Conservation (phyloP, 2,329 filamentous ascomycete genomes). For the Neopestalotiopsis sp. region DNA sequence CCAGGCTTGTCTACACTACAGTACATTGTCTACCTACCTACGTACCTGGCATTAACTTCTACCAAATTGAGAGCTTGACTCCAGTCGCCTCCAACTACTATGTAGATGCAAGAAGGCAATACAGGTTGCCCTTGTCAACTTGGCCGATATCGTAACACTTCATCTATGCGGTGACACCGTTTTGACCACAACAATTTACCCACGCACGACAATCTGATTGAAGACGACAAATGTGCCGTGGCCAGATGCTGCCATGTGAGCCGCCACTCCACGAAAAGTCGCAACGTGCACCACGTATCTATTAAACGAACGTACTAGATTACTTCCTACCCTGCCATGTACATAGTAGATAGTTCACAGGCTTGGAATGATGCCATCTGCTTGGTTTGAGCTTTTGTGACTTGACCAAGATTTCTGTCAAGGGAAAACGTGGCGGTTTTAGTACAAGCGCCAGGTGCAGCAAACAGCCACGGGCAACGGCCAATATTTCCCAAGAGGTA, state of each 20-base stretch:
- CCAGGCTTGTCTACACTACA: not conserved
- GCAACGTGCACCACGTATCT: not conserved
- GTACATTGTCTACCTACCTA: no score
- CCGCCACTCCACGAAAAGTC: not conserved
- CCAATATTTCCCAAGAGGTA: no score
- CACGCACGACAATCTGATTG: not conserved
- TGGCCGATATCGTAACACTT: not conserved
- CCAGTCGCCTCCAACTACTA: not conserved
- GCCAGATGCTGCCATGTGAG: constrained; percentile 3
- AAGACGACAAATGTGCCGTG: not conserved
- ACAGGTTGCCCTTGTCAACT: not conserved
- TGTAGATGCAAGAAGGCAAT: constrained; percentile 6
- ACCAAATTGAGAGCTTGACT: not conserved
- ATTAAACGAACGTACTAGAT: not conserved
- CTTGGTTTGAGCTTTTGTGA: not conserved
- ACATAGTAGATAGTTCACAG: no score
- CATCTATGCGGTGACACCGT: constrained; percentile 13
- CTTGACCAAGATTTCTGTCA: not conserved
- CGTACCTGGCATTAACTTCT: not conserved
- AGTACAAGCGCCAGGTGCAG: not conserved
- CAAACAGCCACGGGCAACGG: not conserved
- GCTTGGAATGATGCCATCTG: not conserved
- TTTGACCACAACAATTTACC: not conserved
- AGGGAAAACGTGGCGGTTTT: not conserved
- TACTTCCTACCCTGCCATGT: no score